These are phyloP conservation scores for Kwoniella shandongensis DNA, from an alignment of 768 basidiomycete genomes.

Conservation along the genomic window DNA sequence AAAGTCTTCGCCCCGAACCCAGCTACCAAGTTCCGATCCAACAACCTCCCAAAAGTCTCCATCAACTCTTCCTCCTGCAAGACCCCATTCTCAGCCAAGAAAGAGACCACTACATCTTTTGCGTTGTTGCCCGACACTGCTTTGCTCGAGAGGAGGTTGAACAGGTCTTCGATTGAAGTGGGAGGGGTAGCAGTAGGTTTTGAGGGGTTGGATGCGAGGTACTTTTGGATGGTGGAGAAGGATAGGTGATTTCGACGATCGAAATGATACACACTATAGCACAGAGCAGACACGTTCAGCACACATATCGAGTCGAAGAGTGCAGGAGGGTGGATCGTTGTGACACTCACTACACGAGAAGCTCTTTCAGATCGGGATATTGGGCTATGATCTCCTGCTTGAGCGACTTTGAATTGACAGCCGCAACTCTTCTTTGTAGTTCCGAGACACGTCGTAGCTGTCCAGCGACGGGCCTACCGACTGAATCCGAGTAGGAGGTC, in stretches of 20 bases:
- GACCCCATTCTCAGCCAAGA: constrained; percentile 27
- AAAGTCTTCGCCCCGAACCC: constrained; percentile 46
- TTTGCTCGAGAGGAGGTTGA: constrained; percentile 23
- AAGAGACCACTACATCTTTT: constrained; percentile 17
- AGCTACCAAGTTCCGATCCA: constrained; percentile 49
- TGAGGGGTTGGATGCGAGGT: constrained; percentile 9
- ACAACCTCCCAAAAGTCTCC: constrained; percentile 38
- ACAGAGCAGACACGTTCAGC: not conserved
- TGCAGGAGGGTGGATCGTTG: not conserved
- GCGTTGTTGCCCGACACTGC: constrained; percentile 33
- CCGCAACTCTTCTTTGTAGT: constrained; percentile 28
- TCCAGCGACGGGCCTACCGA: constrained; percentile 4
- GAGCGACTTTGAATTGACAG: constrained; percentile 33
- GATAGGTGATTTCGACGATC: constrained; percentile 34
- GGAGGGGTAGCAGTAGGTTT: constrained; percentile 3
- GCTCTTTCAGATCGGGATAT: constrained; percentile 39
- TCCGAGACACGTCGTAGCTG: constrained; percentile 36
- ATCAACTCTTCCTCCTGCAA: constrained; percentile 9
- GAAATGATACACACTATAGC: constrained; percentile 38
- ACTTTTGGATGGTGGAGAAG: constrained; percentile 20
- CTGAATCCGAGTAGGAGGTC: not conserved
- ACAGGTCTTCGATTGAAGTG: constrained; percentile 11
- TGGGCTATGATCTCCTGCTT: constrained; percentile 42
- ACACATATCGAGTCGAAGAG: not conserved
- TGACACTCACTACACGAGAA: constrained; percentile 45